Conservation (phyloP, 164 flowering plant genomes). For the Buxus sempervirens region DNA sequence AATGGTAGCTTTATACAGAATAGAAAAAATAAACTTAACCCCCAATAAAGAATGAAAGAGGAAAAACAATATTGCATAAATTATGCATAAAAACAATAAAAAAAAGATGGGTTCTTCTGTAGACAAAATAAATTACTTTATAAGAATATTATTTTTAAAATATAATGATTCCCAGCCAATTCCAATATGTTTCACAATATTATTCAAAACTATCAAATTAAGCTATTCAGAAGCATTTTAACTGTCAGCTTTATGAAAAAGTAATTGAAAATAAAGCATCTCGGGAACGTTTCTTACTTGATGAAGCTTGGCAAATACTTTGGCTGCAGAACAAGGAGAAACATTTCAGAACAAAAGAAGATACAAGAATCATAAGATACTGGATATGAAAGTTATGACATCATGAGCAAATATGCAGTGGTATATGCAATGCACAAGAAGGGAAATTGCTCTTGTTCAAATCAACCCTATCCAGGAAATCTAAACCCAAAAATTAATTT, state of each 20-base stretch:
- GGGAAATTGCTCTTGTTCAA: not conserved
- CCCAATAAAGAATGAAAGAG: too few relatives aligned
- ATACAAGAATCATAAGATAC: too few relatives aligned
- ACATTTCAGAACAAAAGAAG: conserved; percentile 8
- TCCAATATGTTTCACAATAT: not conserved
- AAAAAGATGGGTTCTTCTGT: too few relatives aligned
- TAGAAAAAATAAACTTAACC: too few relatives aligned
- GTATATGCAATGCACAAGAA: not conserved
- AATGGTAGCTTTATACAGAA: too few relatives aligned
- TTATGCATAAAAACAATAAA: too few relatives aligned
- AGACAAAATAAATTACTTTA: too few relatives aligned
- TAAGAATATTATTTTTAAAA: too few relatives aligned
- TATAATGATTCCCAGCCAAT: not conserved
- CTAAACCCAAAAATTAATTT: too few relatives aligned
- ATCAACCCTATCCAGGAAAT: not conserved
- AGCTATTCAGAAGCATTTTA: not conserved
- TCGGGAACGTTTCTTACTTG: conserved; percentile 51
- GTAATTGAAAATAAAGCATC: not conserved
- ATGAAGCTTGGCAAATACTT: conserved; percentile 94
- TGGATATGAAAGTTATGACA: too few relatives aligned
- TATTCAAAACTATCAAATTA: not conserved
- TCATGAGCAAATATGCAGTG: not conserved
- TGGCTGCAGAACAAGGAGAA: conserved; percentile 61
- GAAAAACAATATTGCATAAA: too few relatives aligned
- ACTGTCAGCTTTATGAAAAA: not conserved